Evolutionary conservation across 306 rosid species (phyloP), one percentile per base, ranked within the genome.

Genomic region (Quercus suber): DNA sequence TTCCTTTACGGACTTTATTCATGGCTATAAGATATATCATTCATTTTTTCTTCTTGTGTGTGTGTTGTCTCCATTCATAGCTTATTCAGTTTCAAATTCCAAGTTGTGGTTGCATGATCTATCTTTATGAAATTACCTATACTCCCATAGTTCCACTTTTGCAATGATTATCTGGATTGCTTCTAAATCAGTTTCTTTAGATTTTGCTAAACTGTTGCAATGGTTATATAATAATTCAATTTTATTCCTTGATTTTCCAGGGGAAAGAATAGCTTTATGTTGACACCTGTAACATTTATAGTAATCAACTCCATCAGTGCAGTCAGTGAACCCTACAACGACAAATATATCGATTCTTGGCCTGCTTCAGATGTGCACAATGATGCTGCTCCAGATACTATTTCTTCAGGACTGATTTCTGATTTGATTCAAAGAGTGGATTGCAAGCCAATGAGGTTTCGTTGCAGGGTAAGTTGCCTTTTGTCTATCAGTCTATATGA

Each of bases 211-310:
- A 59, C 25, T 23, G 25, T 23, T 9, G 31, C 6, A 23, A 11
- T 2, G 65, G 65, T 1, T 5, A 59, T 59, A 3, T 59, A 9
- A 25, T 31, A 17, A 17, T 30, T 64, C n/a, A 76, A 59, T 33
- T 78, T 88, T 82, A 76, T 85, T 79, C 33, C 73, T 79, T 82
- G 71, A 19, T 79, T 84, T 77, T 80, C 80, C 89, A 94, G 99
- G 93, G 80, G 70, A 55, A 87, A 76, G 55, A 84, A 76, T 65
- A 84, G 82, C 67, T 89, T 86, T 74, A 67, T 91, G 85, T 77
- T 92, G 89, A 84, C 96, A 69, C 91, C 97, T 30, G 88, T 90
- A 77, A 89, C 99, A 28, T 89, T 80, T 72, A 80, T 92, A 79
- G 91, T 74, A 6, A 83, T 92, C 83, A 87, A 87, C 37, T 91